Conservation (phyloP, 495 filamentous ascomycete species). For the Aspergillus haitiensis region DNA sequence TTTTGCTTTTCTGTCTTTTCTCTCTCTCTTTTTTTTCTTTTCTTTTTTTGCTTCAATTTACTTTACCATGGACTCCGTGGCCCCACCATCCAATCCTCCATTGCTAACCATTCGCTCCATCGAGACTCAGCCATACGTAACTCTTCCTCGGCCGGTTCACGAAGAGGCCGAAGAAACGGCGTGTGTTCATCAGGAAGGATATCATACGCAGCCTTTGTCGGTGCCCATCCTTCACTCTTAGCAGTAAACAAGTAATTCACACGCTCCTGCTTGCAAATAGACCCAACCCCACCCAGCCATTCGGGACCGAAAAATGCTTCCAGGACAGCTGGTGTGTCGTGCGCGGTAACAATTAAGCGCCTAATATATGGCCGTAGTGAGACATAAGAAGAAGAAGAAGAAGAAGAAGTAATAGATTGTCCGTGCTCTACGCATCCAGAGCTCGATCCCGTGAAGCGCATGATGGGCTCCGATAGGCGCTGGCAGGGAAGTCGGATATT, state of each 20-base stretch:
- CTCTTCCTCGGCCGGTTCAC: conserved; percentile 70
- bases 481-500: conserved; percentile 67
- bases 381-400: conserved; percentile 46
- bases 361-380: conserved; percentile 84
- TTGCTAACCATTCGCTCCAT: conserved; percentile 87
- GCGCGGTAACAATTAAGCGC: conserved; percentile 84
- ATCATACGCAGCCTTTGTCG: conserved; percentile 86
- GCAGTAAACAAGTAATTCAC: conserved; percentile 92
- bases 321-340: conserved; percentile 73
- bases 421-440: conserved; percentile 14
- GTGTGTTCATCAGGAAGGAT: conserved; percentile 73
- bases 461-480: conserved; percentile 23
- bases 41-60: background rate
- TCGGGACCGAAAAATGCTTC: conserved; percentile 88
- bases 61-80: conserved; percentile 53
- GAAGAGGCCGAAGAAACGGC: conserved; percentile 79
- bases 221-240: conserved; percentile 88
- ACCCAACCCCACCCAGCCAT: conserved; percentile 74
- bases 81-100: conserved; percentile 97
- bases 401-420: background rate
- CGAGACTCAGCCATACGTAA: conserved; percentile 74
- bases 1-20: too few species aligned
- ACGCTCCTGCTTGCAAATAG: conserved; percentile 80
- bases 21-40: background rate
- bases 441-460: conserved; percentile 15